Evolutionary conservation across 208 protist species (phyloP), one percentile per base, ranked within the genome.

Genomic region (Blastocrithidia nonstop): DNA sequence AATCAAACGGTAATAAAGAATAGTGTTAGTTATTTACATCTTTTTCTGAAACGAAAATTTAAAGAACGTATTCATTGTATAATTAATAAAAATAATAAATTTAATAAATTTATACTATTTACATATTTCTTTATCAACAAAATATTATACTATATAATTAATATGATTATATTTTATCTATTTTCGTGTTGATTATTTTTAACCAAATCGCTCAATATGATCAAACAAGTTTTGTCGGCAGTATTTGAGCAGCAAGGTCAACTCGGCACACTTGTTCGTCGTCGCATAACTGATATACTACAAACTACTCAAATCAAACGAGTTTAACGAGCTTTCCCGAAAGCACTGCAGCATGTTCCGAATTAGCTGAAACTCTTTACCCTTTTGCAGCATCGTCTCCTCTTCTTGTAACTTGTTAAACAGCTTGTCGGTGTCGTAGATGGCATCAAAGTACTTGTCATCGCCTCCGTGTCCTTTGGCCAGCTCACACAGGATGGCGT

Each of bases 201-300:
- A 85, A 29, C 58, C 56, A 37, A 75, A 88, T 32, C 65, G 69
- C 41, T 83, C 73, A 23, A 88, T 42, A 45, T 88, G 78, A 26
- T 80, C 70, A 45, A 63, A 82, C 7, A 88, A 57, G 28, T 82
- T 80, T 8, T 45, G 23, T 28, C 79, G 79, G 47, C 75, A 83
- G 23, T 57, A 51, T 40, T 48, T 56, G 6, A 59, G 22, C 22
- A 88, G 33, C n/a, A 71, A 1, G 33, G 81, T 72, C 23, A 82
- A 73, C 22, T 66, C 65, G 8, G 48, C 29, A 33, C 58, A 70
- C 16, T 57, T 57, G 38, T 49, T 56, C 42, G 61, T 77, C 7
- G 71, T 66, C 21, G 54, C 23, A 50, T 66, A 82, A 2, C 42
- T 61, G 21, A 68, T 71, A 57, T 88, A 88, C 47, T 48, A 40